Evolutionary conservation across 2,329 filamentous ascomycete species (phyloP).

Genomic region (Aspergillus pseudoviridinutans): DNA sequence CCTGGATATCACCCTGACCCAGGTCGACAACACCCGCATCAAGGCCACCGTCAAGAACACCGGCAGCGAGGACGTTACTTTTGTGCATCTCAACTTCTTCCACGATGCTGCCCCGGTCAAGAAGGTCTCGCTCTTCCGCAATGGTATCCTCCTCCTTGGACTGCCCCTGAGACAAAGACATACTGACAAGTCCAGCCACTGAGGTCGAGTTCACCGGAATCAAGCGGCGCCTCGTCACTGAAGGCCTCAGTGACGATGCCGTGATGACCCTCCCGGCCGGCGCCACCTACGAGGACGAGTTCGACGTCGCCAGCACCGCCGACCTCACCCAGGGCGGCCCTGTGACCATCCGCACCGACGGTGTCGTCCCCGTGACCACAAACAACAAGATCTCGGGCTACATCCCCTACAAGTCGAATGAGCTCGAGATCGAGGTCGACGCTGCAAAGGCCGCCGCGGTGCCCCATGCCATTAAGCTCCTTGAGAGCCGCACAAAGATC

Average conservation of each 20-base stretch:
- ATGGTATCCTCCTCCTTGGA: conserved; percentile 18
- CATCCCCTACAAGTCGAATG: conserved; percentile 57
- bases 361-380: conserved; percentile 55
- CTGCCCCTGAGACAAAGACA: background rate
- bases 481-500: conserved; percentile 47
- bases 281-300: conserved; percentile 28
- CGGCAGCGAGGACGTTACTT: conserved; percentile 28
- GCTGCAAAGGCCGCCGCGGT: conserved; percentile 51
- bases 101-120: conserved; percentile 30
- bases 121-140: conserved; percentile 31
- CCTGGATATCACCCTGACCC: conserved; percentile 30
- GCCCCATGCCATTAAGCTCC: conserved; percentile 42
- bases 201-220: conserved; percentile 32
- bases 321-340: conserved; percentile 49
- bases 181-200: conserved; percentile 18
- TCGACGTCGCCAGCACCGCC: conserved; percentile 33
- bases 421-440: conserved; percentile 55
- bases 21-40: conserved; percentile 29
- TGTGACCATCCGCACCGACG: conserved; percentile 55
- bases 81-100: conserved; percentile 37
- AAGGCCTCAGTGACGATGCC: conserved; percentile 24
- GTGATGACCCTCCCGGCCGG: conserved; percentile 28
- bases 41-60: conserved; percentile 36
- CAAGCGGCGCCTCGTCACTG: conserved; percentile 22
- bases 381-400: conserved; percentile 51